Evolutionary conservation across 2,329 filamentous ascomycete species (phyloP), one percentile per base, ranked within the genome.

Genomic region (Paraphoma chrysanthemicola): DNA sequence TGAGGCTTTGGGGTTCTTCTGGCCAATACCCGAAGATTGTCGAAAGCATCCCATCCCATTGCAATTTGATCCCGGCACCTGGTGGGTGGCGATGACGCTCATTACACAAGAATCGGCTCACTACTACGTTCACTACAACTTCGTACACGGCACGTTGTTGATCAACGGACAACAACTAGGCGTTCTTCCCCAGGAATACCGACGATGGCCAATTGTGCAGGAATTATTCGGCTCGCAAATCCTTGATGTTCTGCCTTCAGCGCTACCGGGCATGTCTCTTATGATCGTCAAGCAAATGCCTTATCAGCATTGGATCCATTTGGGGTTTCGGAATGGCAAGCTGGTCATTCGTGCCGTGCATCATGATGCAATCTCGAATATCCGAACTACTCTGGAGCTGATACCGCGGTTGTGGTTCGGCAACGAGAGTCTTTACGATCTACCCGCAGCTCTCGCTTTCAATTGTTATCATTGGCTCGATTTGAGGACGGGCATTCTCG

Each of bases 391-490:
- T 0, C 63, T 78, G 0, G 79, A 82, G 49, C 65, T 72, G 1
- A 56, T 84, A 14, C 72, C 75, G 1, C 44, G 48, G 0, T 9
- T 51, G 0, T 38, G 74, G 0, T 78, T 82, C 41, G 23, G 50
- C 2, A 43, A 52, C 46, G 6, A 6, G 49, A 23, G 2, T 28
- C 44, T 4, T 80, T 74, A 9, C 36, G 86, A 88, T 59, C 70
- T 89, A 0, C 88, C 88, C 0, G 61, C 60, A 0, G 67, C 77
- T 0, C 74, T 90, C 0, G 58, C 87, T 0, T 69, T 83, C 0
- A 72, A 80, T 6, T 88, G 84, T 48, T 76, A 83, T 0, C 87
- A 90, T 58, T 90, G 87, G 86, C 73, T 89, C 4, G 77, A 89
- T 42, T 11, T 87, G 0, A 46, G 56, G 1, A 74, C 72, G 1